Evolutionary conservation across 2,329 filamentous ascomycete species (phyloP), one percentile per base, ranked within the genome.

Genomic region (Zalaria obscura): DNA sequence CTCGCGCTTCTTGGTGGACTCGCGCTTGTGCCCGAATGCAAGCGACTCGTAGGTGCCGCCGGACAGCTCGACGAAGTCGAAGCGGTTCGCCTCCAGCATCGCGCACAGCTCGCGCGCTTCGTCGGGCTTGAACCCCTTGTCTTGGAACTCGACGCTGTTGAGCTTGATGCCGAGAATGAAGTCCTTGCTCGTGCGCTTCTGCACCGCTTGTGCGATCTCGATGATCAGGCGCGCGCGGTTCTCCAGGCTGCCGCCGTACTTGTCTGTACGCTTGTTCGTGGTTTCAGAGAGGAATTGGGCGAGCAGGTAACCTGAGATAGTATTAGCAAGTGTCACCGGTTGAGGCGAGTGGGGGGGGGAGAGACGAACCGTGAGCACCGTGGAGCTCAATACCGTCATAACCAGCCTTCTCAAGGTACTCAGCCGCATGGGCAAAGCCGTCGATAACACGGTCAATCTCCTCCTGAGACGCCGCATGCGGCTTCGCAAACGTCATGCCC

Each of bases 331-430:
- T 18, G 18, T 18, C 18, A 18, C 18, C 18, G 18, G 18, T 18
- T 18, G 18, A 18, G 18, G 18, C 18, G 18, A 18, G 18, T 18
- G 18, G 18, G 18, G 18, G 18, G 18, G 18, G 18, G 18, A 18
- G 18, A 18, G 18, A 18, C 18, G 18, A 18, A 18, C 43, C 52
- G 36, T 36, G 48, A 5, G 65, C 65, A 11, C 59, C 65, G 46
- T 69, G 66, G 5, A 69, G 53, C 45, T 69, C 47, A 18, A 68
- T 53, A 33, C 70, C 70, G 46, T 72, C 68, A 42, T 58, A 83
- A 2, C 78, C 78, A 0, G 75, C 76, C 52, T 73, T 74, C 44
- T 80, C 67, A 4, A 75, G 61, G 47, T 71, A 81, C 50, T 75
- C 71, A 0, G 76, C 75, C 0, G 75, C 68, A 49, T 80, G 70